Evolutionary conservation across 495 filamentous ascomycete species (phyloP), one percentile per base, ranked within the genome.

Genomic region (Podospora australis): DNA sequence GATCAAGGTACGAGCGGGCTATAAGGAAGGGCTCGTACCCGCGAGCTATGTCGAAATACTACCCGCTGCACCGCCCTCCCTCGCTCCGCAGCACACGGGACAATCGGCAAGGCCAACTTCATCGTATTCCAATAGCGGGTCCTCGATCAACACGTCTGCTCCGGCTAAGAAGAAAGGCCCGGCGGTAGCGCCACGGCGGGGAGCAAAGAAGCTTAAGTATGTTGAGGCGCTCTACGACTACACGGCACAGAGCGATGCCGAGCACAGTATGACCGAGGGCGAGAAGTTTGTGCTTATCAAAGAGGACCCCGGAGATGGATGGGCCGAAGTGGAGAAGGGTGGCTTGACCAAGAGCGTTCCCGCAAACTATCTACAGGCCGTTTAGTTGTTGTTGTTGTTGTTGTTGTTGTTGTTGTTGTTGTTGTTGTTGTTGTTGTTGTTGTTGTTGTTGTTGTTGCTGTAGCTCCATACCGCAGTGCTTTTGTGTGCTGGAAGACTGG

Each of bases 201-300:
- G 90, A 8, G 92, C 90, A 11, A 95, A 95, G 81, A 95, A 95
- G 58, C 68, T 96, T n/a, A 86, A 85, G 59, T 94, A 96, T 54
- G 90, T 92, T 6, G 87, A 95, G 62, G 92, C 92, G 2, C 30
- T 96, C 62, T 98, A 96, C 58, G 88, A 91, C 23, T 98, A 98
- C 60, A 73, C 83, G 50, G 88, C 91, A 6, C 79, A 86, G 52
- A 90, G 82, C 58, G 88, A 92, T 28, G 79, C 79, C 24, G 92
- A 98, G 65, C 88, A 87, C 70, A 86, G 73, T 60, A 98, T 98
- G 87, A 51, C 60, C 2, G 92, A 92, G 68, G 92, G 92, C 0
- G 92, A 98, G 64, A 72, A 83, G 44, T 96, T 98, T 58, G 92
- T 96, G 17, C 64, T 96, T 30, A 79, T 95, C 35, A 88, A 77